Percentiles rank a stretch among this genome's conserved stretches.
These are phyloP conservation scores for Aspergillus sp. DNA, from an alignment of 2,329 filamentous ascomycete species.

Conservation along the genomic window DNA sequence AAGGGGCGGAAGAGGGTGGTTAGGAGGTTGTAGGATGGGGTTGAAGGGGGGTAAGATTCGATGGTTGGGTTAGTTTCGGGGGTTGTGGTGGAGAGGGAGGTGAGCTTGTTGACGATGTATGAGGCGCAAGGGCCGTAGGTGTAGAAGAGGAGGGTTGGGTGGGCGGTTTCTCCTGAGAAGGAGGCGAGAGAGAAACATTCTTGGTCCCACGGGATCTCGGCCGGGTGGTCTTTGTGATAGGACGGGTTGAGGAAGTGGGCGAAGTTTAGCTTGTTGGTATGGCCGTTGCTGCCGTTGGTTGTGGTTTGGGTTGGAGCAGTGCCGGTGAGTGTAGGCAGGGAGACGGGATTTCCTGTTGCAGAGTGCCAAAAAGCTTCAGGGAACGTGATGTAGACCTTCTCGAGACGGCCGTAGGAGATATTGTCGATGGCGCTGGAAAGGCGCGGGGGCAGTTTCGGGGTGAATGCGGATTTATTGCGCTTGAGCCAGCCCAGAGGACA, in stretches of 20 bases:
- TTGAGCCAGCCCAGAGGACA: constrained; percentile 57
- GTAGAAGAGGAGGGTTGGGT: constrained; percentile 83
- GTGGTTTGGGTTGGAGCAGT: not conserved
- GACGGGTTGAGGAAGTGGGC: constrained; percentile 72
- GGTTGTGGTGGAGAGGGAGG: constrained; percentile 25
- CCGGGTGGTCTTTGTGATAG: constrained; percentile 61
- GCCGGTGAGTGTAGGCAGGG: not conserved
- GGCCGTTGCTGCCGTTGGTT: not conserved
- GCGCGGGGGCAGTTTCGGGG: constrained; percentile 43
- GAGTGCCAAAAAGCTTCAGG: constrained; percentile 72
- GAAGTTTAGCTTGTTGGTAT: constrained; percentile 57
- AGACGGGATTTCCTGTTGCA: not conserved
- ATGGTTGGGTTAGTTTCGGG: constrained; percentile 11
- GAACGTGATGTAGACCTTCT: constrained; percentile 65
- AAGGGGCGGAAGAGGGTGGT: constrained; percentile 73
- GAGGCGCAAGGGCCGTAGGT: constrained; percentile 46
- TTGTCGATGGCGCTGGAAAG: constrained; percentile 48
- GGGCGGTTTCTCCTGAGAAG: constrained; percentile 57
- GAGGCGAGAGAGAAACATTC: constrained; percentile 76
- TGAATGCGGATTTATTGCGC: constrained; percentile 46
- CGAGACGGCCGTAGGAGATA: constrained; percentile 49
- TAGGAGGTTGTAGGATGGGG: constrained; percentile 54
- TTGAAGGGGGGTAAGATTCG: constrained; percentile 30
- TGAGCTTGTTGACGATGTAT: constrained; percentile 32
- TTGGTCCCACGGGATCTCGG: constrained; percentile 68